phyloP scores from a whole-genome alignment of 176 grass and related monocot species.

The Triticum dicoccoides region DNA sequence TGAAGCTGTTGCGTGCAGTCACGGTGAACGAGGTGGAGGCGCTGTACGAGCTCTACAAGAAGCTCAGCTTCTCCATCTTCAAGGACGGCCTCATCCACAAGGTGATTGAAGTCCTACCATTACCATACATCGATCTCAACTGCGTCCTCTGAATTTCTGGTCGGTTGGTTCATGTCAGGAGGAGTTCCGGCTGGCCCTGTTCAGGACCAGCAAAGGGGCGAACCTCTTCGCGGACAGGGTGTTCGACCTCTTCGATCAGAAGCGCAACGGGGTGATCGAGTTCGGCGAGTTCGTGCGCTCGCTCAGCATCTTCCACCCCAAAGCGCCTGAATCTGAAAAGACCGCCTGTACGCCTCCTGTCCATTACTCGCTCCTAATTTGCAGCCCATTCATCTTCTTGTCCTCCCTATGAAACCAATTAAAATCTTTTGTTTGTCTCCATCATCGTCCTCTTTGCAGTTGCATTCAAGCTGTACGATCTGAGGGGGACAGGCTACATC shows the following conservation, averaged over 20 bases:
- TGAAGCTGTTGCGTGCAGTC: constrained; percentile 31
- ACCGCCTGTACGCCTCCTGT: constrained; percentile 41
- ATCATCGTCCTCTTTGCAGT: constrained; percentile 38
- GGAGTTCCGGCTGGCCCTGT: constrained; percentile 69
- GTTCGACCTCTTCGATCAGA: constrained; percentile 74
- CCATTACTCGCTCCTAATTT: neutral
- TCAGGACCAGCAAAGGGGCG: constrained; percentile 55
- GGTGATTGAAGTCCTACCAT: neutral
- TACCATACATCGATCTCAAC: no score
- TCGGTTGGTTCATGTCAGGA: constrained; percentile 25
- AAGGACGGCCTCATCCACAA: constrained; percentile 92
- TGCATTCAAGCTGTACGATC: constrained; percentile 81
- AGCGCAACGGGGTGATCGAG: constrained; percentile 66
- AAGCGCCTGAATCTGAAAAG: constrained; percentile 44
- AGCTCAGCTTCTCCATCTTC: constrained; percentile 67
- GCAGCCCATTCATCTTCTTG: neutral
- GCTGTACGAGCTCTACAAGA: constrained; percentile 68
- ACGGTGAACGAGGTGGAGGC: constrained; percentile 76
- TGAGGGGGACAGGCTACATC: constrained; percentile 75
- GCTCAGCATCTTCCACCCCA: constrained; percentile 72
- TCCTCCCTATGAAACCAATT: neutral
- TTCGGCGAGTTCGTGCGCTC: constrained; percentile 81
- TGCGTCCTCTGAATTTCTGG: no score
- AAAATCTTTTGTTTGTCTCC: neutral
- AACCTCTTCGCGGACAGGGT: constrained; percentile 86